Conservation (phyloP, 2,329 filamentous ascomycete species). For the Amesomyces nigricolor region DNA sequence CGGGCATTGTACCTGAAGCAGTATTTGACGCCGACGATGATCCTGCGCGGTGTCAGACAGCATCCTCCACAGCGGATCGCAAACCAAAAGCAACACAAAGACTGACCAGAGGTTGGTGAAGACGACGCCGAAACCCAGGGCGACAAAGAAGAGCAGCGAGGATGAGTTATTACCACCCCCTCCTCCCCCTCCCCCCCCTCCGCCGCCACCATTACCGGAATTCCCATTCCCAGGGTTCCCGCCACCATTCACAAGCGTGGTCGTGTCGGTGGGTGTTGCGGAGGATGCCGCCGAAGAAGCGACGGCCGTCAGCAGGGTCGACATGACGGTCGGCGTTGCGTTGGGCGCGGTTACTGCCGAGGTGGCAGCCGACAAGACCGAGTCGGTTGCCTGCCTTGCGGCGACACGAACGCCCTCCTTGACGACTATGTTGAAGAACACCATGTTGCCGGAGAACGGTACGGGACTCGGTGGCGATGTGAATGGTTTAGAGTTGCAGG, state of each 20-base stretch:
- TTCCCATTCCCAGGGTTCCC: constrained; percentile 17
- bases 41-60: constrained; percentile 53
- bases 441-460: constrained; percentile 23
- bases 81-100: background rate
- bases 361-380: background rate
- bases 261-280: constrained; percentile 9
- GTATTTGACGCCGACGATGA: constrained; percentile 98
- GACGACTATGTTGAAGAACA: constrained; percentile 25
- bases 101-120: constrained; percentile 97
- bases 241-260: constrained; percentile 14
- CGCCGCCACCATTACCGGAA: constrained; percentile 22
- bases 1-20: constrained; percentile 98
- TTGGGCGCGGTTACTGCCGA: constrained; percentile 6
- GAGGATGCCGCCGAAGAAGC: constrained; percentile 9
- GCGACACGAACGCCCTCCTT: constrained; percentile 27
- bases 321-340: background rate
- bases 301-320: background rate
- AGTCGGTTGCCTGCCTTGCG: constrained; percentile 25
- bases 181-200: constrained; percentile 24
- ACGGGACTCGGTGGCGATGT: constrained; percentile 17
- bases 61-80: background rate
- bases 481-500: constrained; percentile 18
- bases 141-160: constrained; percentile 85
- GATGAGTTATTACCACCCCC: constrained; percentile 46
- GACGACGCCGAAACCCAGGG: constrained; percentile 92